Conservation (phyloP, 225 moss, liverwort and hornwort species). For the Ulota crispa region DNA sequence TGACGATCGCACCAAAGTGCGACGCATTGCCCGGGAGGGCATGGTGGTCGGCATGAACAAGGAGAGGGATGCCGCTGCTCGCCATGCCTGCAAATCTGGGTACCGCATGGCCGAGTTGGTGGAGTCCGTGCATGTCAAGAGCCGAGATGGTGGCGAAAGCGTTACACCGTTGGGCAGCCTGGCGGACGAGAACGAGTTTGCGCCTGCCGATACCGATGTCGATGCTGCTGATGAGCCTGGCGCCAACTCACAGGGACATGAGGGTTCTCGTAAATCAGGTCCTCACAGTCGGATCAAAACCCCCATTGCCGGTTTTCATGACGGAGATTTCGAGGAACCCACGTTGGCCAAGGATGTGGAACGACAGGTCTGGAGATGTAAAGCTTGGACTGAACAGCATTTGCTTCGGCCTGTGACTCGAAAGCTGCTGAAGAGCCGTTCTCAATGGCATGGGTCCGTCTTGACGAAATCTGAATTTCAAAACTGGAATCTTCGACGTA, state of each 20-base stretch:
- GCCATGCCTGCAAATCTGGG: slow-evolving; percentile 66
- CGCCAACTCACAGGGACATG: slow-evolving; percentile 26
- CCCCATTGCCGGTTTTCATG: slow-evolving; percentile 33
- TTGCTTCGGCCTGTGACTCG: slow-evolving; percentile 72
- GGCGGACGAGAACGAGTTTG: slow-evolving; percentile 23
- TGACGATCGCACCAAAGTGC: slow-evolving; percentile 66
- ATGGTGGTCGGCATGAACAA: slow-evolving; percentile 33
- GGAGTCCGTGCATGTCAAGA: slow-evolving; percentile 27
- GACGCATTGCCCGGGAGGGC: slow-evolving; percentile 73
- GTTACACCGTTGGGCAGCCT: neutral
- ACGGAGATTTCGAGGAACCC: slow-evolving; percentile 60
- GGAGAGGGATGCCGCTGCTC: slow-evolving; percentile 70
- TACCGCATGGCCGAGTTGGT: slow-evolving; percentile 51
- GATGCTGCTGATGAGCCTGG: slow-evolving; percentile 31
- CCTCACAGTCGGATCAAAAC: slow-evolving; percentile 22
- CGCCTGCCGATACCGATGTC: slow-evolving; percentile 32
- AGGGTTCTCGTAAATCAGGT: slow-evolving; percentile 20
- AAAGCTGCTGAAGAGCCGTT: slow-evolving; percentile 64
- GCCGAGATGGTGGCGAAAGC: slow-evolving; percentile 16
- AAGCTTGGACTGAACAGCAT: slow-evolving; percentile 66
- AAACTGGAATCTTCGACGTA: slow-evolving; percentile 78
- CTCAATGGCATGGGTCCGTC: slow-evolving; percentile 50
- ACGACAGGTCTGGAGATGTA: slow-evolving; percentile 67
- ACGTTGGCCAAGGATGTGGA: slow-evolving; percentile 62
- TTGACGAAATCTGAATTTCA: slow-evolving; percentile 69